Evolutionary conservation across 2,329 filamentous ascomycete species (phyloP).

Genomic region (Monosporascus sp.): DNA sequence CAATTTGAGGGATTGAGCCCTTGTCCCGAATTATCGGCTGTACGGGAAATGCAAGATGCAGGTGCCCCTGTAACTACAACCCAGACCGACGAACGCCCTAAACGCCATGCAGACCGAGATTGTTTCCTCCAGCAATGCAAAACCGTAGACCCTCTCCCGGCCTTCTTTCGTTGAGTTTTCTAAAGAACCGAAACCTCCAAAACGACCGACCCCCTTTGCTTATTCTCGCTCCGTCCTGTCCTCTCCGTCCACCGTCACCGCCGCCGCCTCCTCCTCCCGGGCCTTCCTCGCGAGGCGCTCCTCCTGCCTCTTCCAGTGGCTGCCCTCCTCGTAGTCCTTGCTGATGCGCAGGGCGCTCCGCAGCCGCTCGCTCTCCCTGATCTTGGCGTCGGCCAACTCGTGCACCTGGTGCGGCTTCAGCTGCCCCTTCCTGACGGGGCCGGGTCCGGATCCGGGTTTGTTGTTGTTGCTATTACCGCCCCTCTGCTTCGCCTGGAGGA

Average conservation of each 20-base stretch:
- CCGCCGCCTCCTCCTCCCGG: conserved; percentile 31
- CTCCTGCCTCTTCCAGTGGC: conserved; percentile 80
- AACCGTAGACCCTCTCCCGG: not conserved
- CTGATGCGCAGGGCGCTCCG: conserved; percentile 82
- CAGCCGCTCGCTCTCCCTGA: conserved; percentile 86
- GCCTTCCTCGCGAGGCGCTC: conserved; percentile 49
- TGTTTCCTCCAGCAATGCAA: no score
- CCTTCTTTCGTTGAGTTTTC: not conserved
- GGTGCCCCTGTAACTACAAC: no score
- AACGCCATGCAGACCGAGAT: no score
- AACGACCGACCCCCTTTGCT: not conserved
- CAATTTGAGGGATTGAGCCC: no score
- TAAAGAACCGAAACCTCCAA: not conserved
- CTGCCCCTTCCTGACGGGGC: conserved; percentile 38
- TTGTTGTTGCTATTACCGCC: not conserved
- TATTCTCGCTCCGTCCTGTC: conserved; percentile 2
- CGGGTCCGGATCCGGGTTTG: conserved; percentile 27
- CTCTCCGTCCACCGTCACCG: not conserved
- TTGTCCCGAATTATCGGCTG: no score
- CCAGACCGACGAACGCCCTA: no score
- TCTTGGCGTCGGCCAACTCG: conserved; percentile 93
- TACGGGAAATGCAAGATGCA: no score
- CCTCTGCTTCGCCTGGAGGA: conserved; percentile 42
- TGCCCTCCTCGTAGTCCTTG: conserved; percentile 78
- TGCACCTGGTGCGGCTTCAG: conserved; percentile 94